Conservation (phyloP, 352 stramenopile species). For the Phytophthora macrochlamydospora region DNA sequence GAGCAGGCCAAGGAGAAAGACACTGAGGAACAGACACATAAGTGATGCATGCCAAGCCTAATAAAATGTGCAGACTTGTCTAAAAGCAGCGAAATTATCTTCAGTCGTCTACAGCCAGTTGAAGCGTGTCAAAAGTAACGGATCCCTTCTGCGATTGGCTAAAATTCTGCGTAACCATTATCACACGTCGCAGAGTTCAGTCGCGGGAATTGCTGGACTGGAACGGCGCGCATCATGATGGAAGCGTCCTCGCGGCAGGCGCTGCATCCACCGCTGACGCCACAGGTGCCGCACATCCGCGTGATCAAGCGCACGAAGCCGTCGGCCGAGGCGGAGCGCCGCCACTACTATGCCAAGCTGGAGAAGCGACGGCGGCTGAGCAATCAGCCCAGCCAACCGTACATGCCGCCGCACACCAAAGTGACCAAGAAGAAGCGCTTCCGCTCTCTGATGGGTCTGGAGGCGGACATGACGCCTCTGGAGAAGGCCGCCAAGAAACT, state of each 20-base stretch:
- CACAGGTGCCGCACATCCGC: neutral
- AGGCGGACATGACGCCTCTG: slow-evolving; percentile 6
- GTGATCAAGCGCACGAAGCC: neutral
- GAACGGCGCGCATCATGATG: neutral
- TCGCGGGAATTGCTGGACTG: slow-evolving; percentile 11
- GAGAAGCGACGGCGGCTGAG: neutral
- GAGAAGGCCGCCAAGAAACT: slow-evolving; percentile 7
- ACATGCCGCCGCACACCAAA: neutral
- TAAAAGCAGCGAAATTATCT: neutral
- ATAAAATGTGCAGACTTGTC: neutral
- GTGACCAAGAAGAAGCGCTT: slow-evolving; percentile 4
- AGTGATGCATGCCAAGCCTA: neutral
- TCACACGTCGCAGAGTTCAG: slow-evolving; percentile 25
- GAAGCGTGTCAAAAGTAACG: neutral
- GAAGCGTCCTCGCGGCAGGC: neutral
- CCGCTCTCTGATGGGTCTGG: slow-evolving; percentile 19
- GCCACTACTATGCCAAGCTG: neutral
- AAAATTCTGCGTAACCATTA: neutral
- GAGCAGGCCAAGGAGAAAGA: slow-evolving; percentile 18
- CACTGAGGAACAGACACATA: slow-evolving; percentile 2
- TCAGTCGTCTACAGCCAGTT: neutral
- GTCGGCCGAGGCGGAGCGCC: neutral
- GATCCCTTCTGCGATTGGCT: neutral
- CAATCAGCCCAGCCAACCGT: neutral
- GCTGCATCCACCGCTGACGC: neutral